Evolutionary conservation across 768 basidiomycete species (phyloP), one percentile per base, ranked within the genome.

Genomic region (Neoboletus magnificus): DNA sequence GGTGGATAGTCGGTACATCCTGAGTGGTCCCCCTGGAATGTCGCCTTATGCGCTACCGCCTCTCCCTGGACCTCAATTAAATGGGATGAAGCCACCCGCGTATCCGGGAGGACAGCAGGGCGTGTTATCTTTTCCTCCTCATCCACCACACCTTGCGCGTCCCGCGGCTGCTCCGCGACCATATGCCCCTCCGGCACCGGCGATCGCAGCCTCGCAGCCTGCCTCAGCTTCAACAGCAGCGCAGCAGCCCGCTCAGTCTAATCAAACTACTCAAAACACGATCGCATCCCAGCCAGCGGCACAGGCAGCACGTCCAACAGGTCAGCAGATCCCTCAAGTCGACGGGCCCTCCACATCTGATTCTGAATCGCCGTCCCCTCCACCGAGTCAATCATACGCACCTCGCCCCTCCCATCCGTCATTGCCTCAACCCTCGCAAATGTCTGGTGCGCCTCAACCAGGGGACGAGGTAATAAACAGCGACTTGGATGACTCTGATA

Each of bases 401-500:
- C 86, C 90, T 5, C 81, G 85, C 30, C 69, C 89, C 5, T 79
- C 82, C 25, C 89, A 90, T 62, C 90, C 88, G 0, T 91, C 87
- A 15, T 71, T 89, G 30, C 89, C 88, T n/a, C 87, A 88, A 65
- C 77, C 78, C 1, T 58, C 82, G 5, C 75, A 76, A 57, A 62
- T 56, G 42, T 69, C 77, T 12, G 61, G 75, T 15, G 62, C 76
- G 13, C 62, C 72, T 23, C 71, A 74, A 30, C 69, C 66, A 2
- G 77, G 74, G 27, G 89, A 89, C 30, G 96, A 99, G 66, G 89
- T 87, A 16, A 98, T 99, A 71, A 96, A 95, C 65, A 96, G 93
- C 52, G 97, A 99, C 66, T 74, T 99, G 43, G 97, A 99, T 73
- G 95, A 98, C 67, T 91, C 91, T 0, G 95, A 97, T 59, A 89